These are phyloP conservation scores for Starmerella roubikii DNA, from an alignment of 805 yeast genomes.

Conservation along the genomic window DNA sequence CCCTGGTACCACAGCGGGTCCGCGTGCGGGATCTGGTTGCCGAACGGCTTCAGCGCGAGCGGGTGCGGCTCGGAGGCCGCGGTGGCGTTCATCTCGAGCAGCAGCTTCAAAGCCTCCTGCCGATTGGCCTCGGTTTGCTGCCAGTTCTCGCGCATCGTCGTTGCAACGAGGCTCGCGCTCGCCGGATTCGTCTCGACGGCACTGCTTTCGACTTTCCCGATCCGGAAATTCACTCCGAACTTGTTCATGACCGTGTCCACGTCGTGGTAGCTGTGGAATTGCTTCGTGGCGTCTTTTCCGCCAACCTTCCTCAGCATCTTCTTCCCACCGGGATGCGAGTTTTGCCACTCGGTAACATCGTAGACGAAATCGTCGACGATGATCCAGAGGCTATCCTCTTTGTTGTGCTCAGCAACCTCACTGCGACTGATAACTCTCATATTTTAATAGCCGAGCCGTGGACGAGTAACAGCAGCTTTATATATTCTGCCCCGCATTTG, in stretches of 20 bases:
- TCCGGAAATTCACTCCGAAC: slow-evolving; percentile 25
- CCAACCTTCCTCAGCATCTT: slow-evolving; percentile 70
- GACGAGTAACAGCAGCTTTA: neutral
- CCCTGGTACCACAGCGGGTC: slow-evolving; percentile 36
- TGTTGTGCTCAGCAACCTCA: slow-evolving; percentile 59
- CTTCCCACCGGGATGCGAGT: slow-evolving; percentile 70
- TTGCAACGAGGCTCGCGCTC: neutral
- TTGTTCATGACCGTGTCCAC: slow-evolving; percentile 26
- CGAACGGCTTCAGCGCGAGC: slow-evolving; percentile 17
- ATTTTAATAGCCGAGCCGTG: slow-evolving; percentile 1
- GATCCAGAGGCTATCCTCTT: slow-evolving; percentile 75
- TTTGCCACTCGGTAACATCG: slow-evolving; percentile 55
- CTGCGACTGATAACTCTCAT: slow-evolving; percentile 18
- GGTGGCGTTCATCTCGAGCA: neutral
- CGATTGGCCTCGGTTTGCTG: neutral
- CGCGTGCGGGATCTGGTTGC: slow-evolving; percentile 29
- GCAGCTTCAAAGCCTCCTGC: neutral
- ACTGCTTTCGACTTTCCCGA: slow-evolving; percentile 21
- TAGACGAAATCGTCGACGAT: slow-evolving; percentile 68
- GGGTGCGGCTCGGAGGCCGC: slow-evolving; percentile 1
- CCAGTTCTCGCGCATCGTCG: neutral
- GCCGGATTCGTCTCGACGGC: neutral
- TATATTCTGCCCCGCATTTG: too few relatives aligned
- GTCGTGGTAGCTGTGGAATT: slow-evolving; percentile 40
- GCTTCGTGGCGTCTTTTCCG: slow-evolving; percentile 60